Percentiles rank a stretch among this genome's conserved stretches.
phyloP scores from a whole-genome alignment of 2,329 filamentous ascomycete species.

The Nakataea oryzae region DNA sequence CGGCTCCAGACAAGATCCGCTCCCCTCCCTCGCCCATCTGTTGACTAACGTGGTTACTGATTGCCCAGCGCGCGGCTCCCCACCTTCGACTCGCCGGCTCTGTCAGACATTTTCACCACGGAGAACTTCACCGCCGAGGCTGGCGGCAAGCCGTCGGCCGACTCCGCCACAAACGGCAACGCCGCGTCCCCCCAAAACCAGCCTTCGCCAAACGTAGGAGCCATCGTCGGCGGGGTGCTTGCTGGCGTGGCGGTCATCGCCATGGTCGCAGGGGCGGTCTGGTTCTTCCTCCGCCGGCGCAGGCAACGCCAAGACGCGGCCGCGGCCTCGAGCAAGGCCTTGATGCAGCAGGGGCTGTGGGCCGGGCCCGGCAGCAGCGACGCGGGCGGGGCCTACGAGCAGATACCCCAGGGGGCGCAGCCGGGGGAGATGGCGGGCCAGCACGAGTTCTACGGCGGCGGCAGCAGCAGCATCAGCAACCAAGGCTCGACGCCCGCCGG shows the following conservation, averaged over 20 bases:
- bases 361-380: background rate
- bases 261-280: conserved; percentile 12
- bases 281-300: conserved; percentile 12
- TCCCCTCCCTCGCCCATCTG: background rate
- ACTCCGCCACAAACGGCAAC: background rate
- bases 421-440: too few species aligned
- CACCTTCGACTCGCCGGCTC: conserved; percentile 4
- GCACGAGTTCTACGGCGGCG: too few species aligned
- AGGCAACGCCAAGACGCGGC: background rate
- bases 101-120: conserved; percentile 5
- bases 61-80: conserved; percentile 5
- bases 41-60: background rate
- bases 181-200: background rate
- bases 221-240: conserved; percentile 14
- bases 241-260: conserved; percentile 7
- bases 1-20: background rate
- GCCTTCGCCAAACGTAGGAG: conserved; percentile 10
- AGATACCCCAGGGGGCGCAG: background rate
- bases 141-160: background rate
- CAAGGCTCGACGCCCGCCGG: background rate
- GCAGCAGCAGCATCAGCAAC: background rate
- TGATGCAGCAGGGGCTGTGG: background rate
- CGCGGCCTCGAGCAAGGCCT: background rate
- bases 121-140: conserved; percentile 4
- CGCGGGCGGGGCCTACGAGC: background rate